phyloP scores from a whole-genome alignment of 495 filamentous ascomycete genomes.

The Zalerion maritima region DNA sequence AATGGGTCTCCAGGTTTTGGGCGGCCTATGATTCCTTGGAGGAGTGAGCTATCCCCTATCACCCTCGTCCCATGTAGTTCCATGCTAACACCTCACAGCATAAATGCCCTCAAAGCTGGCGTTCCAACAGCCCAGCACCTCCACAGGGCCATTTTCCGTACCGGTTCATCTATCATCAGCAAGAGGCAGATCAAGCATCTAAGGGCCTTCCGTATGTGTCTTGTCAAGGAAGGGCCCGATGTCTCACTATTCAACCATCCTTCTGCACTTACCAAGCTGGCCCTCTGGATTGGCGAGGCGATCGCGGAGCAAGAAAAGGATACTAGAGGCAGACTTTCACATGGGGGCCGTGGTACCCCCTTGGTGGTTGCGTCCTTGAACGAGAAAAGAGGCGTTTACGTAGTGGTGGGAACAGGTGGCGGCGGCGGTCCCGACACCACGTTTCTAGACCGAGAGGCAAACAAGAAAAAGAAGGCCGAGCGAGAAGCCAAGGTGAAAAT shows the following conservation, averaged over 20 bases:
- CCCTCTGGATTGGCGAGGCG: slow-evolving; percentile 87
- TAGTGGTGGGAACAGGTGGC: slow-evolving; percentile 77
- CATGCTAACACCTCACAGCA: slow-evolving; percentile 26
- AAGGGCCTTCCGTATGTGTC: slow-evolving; percentile 81
- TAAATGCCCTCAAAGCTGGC: slow-evolving; percentile 60
- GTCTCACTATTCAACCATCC: slow-evolving; percentile 80
- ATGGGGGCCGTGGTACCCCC: slow-evolving; percentile 60
- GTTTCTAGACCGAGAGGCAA: slow-evolving; percentile 44
- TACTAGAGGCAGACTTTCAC: slow-evolving; percentile 46
- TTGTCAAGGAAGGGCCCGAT: slow-evolving; percentile 91
- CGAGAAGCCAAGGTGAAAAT: slow-evolving; percentile 46
- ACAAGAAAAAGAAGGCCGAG: slow-evolving; percentile 43
- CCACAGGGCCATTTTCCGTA: slow-evolving; percentile 84
- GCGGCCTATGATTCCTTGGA: slow-evolving; percentile 83
- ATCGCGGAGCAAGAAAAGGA: slow-evolving; percentile 79
- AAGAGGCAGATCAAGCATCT: slow-evolving; percentile 90
- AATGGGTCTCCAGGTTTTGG: slow-evolving; percentile 73
- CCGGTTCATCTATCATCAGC: slow-evolving; percentile 75
- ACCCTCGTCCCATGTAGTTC: slow-evolving; percentile 2
- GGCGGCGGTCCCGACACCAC: slow-evolving; percentile 53
- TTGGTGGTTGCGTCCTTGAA: slow-evolving; percentile 83
- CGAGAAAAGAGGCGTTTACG: slow-evolving; percentile 74
- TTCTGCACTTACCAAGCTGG: slow-evolving; percentile 80
- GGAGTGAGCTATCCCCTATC: slow-evolving; percentile 31
- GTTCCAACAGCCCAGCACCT: slow-evolving; percentile 78